These are phyloP conservation scores for Chrysoporthe cubensis DNA, from an alignment of 2,329 filamentous ascomycete species.

Conservation along the genomic window DNA sequence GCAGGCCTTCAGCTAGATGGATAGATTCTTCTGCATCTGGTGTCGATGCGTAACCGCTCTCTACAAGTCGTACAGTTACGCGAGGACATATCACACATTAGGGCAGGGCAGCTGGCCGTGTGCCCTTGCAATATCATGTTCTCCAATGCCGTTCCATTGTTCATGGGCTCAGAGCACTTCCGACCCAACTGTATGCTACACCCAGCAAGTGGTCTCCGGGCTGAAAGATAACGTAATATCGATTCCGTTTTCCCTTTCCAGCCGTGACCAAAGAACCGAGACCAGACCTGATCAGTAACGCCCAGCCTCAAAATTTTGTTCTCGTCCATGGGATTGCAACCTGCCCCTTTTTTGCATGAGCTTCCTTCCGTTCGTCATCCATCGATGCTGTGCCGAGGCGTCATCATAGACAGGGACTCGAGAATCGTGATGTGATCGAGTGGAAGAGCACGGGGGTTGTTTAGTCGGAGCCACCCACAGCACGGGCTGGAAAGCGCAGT, in stretches of 20 bases:
- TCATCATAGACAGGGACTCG: constrained; percentile 29
- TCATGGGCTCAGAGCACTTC: constrained; percentile 41
- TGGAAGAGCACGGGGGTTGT: constrained; percentile 30
- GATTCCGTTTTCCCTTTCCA: constrained; percentile 37
- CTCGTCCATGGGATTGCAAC: constrained; percentile 22
- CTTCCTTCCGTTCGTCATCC: constrained; percentile 25
- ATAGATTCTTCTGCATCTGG: too few relatives aligned
- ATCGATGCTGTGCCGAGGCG: constrained; percentile 23
- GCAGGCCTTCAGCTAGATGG: neutral
- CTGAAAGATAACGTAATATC: constrained; percentile 22
- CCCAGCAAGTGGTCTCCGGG: constrained; percentile 33
- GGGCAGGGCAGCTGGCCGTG: neutral
- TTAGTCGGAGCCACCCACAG: constrained; percentile 58
- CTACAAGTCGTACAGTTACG: neutral
- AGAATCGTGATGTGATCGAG: constrained; percentile 30
- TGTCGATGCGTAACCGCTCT: too few relatives aligned
- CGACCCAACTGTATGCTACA: constrained; percentile 40
- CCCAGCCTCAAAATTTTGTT: constrained; percentile 29
- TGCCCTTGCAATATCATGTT: constrained; percentile 5
- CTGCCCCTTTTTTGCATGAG: constrained; percentile 21
- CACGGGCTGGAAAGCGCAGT: constrained; percentile 55
- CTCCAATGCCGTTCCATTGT: constrained; percentile 38
- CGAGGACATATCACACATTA: neutral
- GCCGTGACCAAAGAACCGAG: constrained; percentile 34
- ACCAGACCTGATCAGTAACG: constrained; percentile 31